These are phyloP conservation scores for Fraxinus greggii DNA, from an alignment of 305 asterid genomes.

Conservation along the genomic window DNA sequence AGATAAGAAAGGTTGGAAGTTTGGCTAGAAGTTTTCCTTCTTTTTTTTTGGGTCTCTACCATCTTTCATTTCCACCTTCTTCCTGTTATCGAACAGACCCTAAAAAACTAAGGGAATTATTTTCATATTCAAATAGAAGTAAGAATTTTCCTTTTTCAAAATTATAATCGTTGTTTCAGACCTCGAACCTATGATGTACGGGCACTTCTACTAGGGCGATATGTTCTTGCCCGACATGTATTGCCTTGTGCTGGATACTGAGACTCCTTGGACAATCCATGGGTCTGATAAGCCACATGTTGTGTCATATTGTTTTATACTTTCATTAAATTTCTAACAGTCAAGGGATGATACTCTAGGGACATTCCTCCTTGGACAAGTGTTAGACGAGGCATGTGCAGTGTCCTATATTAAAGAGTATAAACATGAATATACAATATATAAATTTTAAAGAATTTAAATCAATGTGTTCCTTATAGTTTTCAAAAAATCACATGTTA, in stretches of 20 bases:
- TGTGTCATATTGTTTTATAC: not conserved
- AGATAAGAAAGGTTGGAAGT: not conserved
- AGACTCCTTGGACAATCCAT: not conserved
- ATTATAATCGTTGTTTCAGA: not conserved
- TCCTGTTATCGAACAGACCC: not conserved
- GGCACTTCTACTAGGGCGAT: not conserved
- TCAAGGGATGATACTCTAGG: not conserved
- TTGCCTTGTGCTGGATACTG: not conserved
- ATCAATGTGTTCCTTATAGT: not conserved
- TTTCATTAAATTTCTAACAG: not conserved
- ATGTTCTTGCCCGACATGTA: not conserved
- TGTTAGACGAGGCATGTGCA: not conserved
- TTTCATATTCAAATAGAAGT: not conserved
- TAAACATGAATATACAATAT: not conserved
- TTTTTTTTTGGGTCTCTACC: not conserved
- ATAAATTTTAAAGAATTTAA: not conserved
- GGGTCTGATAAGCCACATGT: not conserved
- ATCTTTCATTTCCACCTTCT: not conserved
- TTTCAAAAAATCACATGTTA: not conserved
- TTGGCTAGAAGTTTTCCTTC: too few species aligned
- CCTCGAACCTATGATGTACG: not conserved
- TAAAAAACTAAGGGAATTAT: not conserved
- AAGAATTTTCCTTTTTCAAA: not conserved
- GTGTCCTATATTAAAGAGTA: not conserved
- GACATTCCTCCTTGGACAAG: not conserved